Evolutionary conservation across 2,329 filamentous ascomycete genomes (phyloP).

Genomic region (Cladosporium phlei): DNA sequence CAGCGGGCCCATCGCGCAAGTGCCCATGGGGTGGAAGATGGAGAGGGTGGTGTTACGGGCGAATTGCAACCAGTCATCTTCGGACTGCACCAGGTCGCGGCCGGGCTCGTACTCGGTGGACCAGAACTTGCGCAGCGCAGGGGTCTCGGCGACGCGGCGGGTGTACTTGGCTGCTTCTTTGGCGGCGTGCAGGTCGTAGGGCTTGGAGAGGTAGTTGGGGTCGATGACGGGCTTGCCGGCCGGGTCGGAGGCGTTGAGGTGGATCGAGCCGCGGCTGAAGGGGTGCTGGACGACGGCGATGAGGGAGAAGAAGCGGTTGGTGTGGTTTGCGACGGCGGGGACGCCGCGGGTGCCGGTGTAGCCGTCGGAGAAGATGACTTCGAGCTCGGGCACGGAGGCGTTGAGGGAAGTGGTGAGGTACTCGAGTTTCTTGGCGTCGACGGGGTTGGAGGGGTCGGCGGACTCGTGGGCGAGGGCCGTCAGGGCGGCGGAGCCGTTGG

Average conservation of each 20-base stretch:
- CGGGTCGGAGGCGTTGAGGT: conserved; percentile 21
- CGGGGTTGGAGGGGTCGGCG: conserved; percentile 13
- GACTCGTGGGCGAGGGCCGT: conserved; percentile 23
- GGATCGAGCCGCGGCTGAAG: conserved; percentile 43
- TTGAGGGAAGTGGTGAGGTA: conserved; percentile 33
- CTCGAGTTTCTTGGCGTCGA: conserved; percentile 39
- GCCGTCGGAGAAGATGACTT: conserved; percentile 44
- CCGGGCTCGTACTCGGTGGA: conserved; percentile 21
- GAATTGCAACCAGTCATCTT: conserved; percentile 22
- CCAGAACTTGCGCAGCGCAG: conserved; percentile 33
- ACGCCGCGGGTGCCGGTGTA: conserved; percentile 42
- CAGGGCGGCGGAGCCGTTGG: conserved; percentile 26
- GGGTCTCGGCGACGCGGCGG: conserved; percentile 39
- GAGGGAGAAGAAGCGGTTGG: conserved; percentile 49
- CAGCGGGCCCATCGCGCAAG: conserved; percentile 17
- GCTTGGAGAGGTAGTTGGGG: conserved; percentile 27
- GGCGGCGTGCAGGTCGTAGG: conserved; percentile 24
- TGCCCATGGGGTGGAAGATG: conserved; percentile 22
- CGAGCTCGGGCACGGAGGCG: conserved; percentile 36
- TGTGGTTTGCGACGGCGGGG: conserved; percentile 28
- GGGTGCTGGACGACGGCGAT: conserved; percentile 51
- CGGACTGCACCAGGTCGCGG: conserved; percentile 12
- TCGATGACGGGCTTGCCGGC: conserved; percentile 24
- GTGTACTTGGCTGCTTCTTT: conserved; percentile 28
- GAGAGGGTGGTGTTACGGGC: conserved; percentile 22